Evolutionary conservation across 257 asterid genomes (phyloP), one percentile per base, ranked within the genome.

Genomic region (Voacanga thouarsii): DNA sequence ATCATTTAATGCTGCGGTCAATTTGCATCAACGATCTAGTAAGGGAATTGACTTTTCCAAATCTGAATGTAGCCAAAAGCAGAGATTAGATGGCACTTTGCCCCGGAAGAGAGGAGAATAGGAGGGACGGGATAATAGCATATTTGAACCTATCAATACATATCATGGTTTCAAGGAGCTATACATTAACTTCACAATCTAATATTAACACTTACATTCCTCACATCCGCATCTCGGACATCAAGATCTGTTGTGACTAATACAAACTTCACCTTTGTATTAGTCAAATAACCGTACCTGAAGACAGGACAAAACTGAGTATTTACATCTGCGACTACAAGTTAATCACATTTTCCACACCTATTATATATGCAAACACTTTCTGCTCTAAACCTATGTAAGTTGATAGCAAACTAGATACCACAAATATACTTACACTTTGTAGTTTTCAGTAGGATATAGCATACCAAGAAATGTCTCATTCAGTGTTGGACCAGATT

Each of bases 401-500:
- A 39, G 63, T 19, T 45, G 10, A 71, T 28, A 18, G 64, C 19
- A 67, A 11, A 75, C 49, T 16, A 70, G 59, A 15, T 10, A 60
- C 28, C 37, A 9, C 9, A 44, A 30, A 43, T n/a, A 71, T 77
- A 77, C 97, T 90, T 82, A 96, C 99, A 92, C 99, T 93, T 92
- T 93, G 89, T 93, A 96, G 86, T 96, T 96, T 80, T 96, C 99
- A 11, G 97, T 90, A 70, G 99, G 99, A 85, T 96, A 92, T 28
- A 96, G 92, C 91, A 93, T 83, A 77, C 99, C 99, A 78, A 96
- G 98, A 85, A 96, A 96, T 67, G 99, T 89, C 88, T 96, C 99
- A 57, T 94, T 96, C 66, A 89, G 88, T 70, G 94, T 85, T 21
- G 97, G 96, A 71, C 95, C 92, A 72, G 99, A 91, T 87, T 90